Conservation (phyloP, 2,329 filamentous ascomycete genomes). For the Colletotrichum sublineola region DNA sequence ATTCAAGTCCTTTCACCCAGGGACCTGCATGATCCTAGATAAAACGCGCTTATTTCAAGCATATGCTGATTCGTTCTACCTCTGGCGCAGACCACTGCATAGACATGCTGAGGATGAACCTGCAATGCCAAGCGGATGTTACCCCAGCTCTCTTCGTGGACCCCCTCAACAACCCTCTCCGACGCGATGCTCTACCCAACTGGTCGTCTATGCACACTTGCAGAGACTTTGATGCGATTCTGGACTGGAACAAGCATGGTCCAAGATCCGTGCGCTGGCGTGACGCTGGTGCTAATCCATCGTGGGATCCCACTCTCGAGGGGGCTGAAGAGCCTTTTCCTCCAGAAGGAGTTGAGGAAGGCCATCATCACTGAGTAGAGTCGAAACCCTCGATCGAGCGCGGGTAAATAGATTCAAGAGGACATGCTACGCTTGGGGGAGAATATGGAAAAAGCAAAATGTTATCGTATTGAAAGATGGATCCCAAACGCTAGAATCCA, state of each 20-base stretch:
- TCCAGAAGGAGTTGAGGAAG: constrained; percentile 5
- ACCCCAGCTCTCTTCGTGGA: constrained; percentile 37
- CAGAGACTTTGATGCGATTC: constrained; percentile 35
- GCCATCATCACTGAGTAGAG: constrained; percentile 1
- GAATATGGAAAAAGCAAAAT: not conserved
- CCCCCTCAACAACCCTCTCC: constrained; percentile 21
- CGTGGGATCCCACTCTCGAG: constrained; percentile 27
- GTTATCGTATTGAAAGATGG: not conserved
- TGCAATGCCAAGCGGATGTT: constrained; percentile 32
- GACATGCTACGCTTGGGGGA: not conserved
- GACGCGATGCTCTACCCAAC: constrained; percentile 31
- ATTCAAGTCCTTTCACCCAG: rapidly evolving
- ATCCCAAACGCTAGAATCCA: no score
- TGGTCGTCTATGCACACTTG: constrained; percentile 39
- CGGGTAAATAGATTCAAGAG: rapidly evolving
- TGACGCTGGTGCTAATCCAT: constrained; percentile 31
- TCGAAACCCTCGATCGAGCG: not conserved
- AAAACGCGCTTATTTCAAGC: rapidly evolving
- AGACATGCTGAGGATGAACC: constrained; percentile 35
- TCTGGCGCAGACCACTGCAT: constrained; percentile 25
- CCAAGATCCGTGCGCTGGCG: constrained; percentile 37
- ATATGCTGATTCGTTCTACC: not conserved
- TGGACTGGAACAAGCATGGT: constrained; percentile 37
- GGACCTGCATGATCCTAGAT: rapidly evolving
- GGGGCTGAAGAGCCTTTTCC: constrained; percentile 33